Evolutionary conservation across 257 asterid genomes (phyloP), one percentile per base, ranked within the genome.

Genomic region (Penstemon newberryi): DNA sequence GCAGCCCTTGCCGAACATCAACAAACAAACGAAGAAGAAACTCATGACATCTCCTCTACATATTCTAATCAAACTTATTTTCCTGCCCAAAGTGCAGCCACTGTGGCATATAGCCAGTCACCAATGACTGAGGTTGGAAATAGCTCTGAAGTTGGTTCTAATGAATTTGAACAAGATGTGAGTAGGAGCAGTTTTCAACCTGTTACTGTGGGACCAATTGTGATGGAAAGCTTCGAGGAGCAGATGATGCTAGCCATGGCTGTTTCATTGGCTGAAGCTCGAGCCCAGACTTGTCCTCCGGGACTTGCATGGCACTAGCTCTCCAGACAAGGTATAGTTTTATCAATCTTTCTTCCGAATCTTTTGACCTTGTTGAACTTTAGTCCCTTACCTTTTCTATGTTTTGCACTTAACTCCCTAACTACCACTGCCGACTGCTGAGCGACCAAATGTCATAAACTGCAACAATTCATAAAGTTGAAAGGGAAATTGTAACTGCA

Each of bases 1-100:
- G 98, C 97, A 41, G 89, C 95, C 74, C 96, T 92, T 37, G 95
- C 98, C n/a, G 98, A 92, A 68, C 91, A 93, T 36, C 98, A 88
- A 77, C 95, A 86, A 65, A 75, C 41, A 45, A 70, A 72, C 15
- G 87, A 82, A 66, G 97, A 82, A 79, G 18, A 15, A 15, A 65
- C 90, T 59, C 71, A 90, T 56, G 76, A 65, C 66, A 84, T 73
- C 84, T 75, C 77, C 63, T 70, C 89, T 5, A 60, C 76, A 0
- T 79, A 77, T 15, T 60, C 83, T 6, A 85, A 77, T 15, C 18
- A 15, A 47, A 77, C 67, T 56, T 79, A 82, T 77, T 75, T 73
- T 68, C 85, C 82, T 3, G 78, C 83, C 0, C 83, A 80, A 63
- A 15, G 18, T 15, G 69, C 75, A 58, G 75, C 71, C n/a, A 25